These are phyloP conservation scores for Rhodotorula sp. DNA, from an alignment of 1,284 basidiomycete species.

Conservation along the genomic window DNA sequence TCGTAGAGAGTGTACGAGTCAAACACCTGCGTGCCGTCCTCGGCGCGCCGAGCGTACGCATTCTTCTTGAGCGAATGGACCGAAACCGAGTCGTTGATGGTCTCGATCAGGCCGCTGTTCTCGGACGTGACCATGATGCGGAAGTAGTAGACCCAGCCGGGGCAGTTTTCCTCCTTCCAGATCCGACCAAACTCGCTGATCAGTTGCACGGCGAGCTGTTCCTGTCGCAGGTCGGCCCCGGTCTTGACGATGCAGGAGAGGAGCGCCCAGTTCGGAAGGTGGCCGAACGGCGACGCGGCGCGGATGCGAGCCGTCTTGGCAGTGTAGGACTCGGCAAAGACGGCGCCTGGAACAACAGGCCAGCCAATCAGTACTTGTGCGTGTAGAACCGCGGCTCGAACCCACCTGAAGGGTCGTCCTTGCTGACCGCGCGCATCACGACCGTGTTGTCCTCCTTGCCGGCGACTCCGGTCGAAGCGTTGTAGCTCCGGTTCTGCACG, in stretches of 20 bases:
- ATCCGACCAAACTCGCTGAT: slow-evolving; percentile 90
- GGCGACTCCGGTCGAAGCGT: slow-evolving; percentile 1
- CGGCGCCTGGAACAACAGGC: slow-evolving; percentile 55
- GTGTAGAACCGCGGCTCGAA: no score
- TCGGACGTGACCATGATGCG: slow-evolving; percentile 93
- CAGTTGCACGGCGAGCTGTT: slow-evolving; percentile 93
- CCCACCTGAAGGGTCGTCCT: slow-evolving; percentile 85
- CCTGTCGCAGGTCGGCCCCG: slow-evolving; percentile 92
- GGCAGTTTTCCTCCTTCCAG: slow-evolving; percentile 87
- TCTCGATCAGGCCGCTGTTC: slow-evolving; percentile 87
- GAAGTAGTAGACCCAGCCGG: slow-evolving; percentile 85
- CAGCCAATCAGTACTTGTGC: neutral
- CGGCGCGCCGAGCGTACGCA: slow-evolving; percentile 61
- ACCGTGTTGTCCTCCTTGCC: slow-evolving; percentile 53
- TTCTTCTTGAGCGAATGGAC: slow-evolving; percentile 99
- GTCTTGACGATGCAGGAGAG: slow-evolving; percentile 98
- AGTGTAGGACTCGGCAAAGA: slow-evolving; percentile 94
- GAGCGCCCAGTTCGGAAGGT: slow-evolving; percentile 69
- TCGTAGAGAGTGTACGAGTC: slow-evolving; percentile 69
- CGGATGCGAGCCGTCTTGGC: slow-evolving; percentile 94
- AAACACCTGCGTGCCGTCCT: slow-evolving; percentile 38
- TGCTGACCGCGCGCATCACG: slow-evolving; percentile 88
- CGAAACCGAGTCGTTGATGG: slow-evolving; percentile 93
- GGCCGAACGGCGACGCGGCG: slow-evolving; percentile 89
- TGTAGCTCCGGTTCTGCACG: slow-evolving; percentile 16